Evolutionary conservation across 441 rosid species (phyloP).

Genomic region (Sinapis alba): DNA sequence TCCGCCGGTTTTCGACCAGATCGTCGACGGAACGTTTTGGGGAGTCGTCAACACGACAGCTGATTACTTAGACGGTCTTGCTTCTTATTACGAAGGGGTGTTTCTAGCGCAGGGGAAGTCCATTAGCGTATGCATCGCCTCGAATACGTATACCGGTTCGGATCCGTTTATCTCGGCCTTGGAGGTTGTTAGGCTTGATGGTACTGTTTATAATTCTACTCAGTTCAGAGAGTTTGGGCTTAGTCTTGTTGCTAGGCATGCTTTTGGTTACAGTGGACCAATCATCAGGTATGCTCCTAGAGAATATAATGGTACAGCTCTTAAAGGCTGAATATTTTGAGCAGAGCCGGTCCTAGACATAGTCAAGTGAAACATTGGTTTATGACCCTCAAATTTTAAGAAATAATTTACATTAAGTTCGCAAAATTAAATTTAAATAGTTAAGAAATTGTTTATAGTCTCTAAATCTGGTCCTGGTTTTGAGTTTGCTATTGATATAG

Average conservation of each 20-base stretch:
- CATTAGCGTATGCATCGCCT: slow-evolving; percentile 72
- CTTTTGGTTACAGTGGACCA: slow-evolving; percentile 70
- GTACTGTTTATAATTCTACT: slow-evolving; percentile 73
- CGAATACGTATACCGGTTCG: slow-evolving; percentile 65
- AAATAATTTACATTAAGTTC: background rate
- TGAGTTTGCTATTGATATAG: background rate
- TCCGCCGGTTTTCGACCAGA: slow-evolving; percentile 94
- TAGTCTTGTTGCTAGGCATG: slow-evolving; percentile 69
- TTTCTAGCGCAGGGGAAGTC: slow-evolving; percentile 71
- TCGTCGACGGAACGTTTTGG: slow-evolving; percentile 88
- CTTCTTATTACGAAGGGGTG: slow-evolving; percentile 75
- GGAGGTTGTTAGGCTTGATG: slow-evolving; percentile 63
- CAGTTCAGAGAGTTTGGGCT: slow-evolving; percentile 54
- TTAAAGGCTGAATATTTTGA: background rate
- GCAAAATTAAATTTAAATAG: too few species aligned
- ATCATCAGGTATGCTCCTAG: slow-evolving; percentile 52
- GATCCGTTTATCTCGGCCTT: slow-evolving; percentile 89
- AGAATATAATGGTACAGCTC: background rate
- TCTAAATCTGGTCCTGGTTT: background rate
- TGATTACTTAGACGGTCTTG: slow-evolving; percentile 52
- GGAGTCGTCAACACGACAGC: slow-evolving; percentile 73
- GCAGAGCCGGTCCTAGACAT: background rate
- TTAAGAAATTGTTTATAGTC: too few species aligned
- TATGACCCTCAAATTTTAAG: background rate
- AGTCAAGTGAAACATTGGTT: background rate